phyloP scores from a whole-genome alignment of 441 rosid species.

The Kokia cookei region DNA sequence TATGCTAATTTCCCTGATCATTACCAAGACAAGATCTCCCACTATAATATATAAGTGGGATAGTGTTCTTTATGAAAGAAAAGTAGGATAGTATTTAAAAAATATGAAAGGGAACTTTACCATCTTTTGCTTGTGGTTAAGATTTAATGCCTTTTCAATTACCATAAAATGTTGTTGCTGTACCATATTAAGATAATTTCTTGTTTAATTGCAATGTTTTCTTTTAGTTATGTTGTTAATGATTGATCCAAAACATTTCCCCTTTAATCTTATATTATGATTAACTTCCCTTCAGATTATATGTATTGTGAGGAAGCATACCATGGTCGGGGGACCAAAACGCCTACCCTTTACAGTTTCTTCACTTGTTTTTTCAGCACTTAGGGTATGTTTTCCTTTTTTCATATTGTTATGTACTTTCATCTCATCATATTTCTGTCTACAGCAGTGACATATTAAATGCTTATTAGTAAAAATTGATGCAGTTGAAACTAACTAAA shows the following conservation, averaged over 20 bases:
- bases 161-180: background rate
- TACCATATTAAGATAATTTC: background rate
- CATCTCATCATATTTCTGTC: too few relatives aligned
- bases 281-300: conserved; percentile 39
- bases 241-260: background rate
- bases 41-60: background rate
- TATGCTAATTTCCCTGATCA: background rate
- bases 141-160: background rate
- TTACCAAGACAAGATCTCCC: background rate
- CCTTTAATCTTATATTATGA: conserved; percentile 1
- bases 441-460: too few relatives aligned
- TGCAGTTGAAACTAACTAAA: too few relatives aligned
- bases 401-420: background rate
- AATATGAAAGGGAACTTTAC: background rate
- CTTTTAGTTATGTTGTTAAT: conserved; percentile 3
- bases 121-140: background rate
- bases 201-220: conserved; percentile 3
- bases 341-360: conserved; percentile 28
- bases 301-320: conserved; percentile 50
- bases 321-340: conserved; percentile 48
- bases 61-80: background rate
- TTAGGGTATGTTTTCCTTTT: background rate
- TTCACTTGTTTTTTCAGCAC: background rate
- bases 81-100: too few relatives aligned
- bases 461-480: too few relatives aligned